phyloP scores from a whole-genome alignment of 192 early-diverging fungal genomes.

The Obelidium mucronatum region DNA sequence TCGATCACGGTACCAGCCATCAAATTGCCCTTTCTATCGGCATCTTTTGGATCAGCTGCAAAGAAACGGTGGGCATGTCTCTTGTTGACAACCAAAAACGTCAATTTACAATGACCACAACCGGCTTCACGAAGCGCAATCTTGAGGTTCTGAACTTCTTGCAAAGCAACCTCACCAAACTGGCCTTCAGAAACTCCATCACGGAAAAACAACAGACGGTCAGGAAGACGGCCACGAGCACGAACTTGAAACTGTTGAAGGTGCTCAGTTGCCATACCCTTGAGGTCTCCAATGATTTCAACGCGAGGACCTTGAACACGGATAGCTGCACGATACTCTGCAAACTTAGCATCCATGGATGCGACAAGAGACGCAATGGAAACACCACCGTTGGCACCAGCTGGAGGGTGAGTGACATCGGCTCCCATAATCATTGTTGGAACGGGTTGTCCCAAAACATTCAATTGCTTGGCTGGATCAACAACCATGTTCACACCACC shows the following conservation, averaged over 20 bases:
- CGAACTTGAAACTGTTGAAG: slow-evolving; percentile 43
- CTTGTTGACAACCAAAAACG: slow-evolving; percentile 60
- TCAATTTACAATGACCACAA: slow-evolving; percentile 37
- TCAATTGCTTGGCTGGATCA: slow-evolving; percentile 28
- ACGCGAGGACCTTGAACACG: slow-evolving; percentile 47
- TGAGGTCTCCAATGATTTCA: slow-evolving; percentile 53
- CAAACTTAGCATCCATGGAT: slow-evolving; percentile 40
- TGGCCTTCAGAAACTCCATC: slow-evolving; percentile 69
- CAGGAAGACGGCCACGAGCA: slow-evolving; percentile 35
- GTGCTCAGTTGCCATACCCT: slow-evolving; percentile 46
- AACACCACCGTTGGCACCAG: slow-evolving; percentile 57
- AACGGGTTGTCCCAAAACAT: slow-evolving; percentile 11
- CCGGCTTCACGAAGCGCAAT: slow-evolving; percentile 35
- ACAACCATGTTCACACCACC: slow-evolving; percentile 35
- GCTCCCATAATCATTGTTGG: slow-evolving; percentile 71
- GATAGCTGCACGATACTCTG: slow-evolving; percentile 42
- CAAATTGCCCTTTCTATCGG: slow-evolving; percentile 75
- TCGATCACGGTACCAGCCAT: slow-evolving; percentile 73
- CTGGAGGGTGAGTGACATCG: slow-evolving; percentile 87
- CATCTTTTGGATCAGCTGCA: slow-evolving; percentile 63
- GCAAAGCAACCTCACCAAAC: slow-evolving; percentile 56
- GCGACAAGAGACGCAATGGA: slow-evolving; percentile 61
- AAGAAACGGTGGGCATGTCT: slow-evolving; percentile 73
- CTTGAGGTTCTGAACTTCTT: slow-evolving; percentile 55
- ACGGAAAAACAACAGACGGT: slow-evolving; percentile 62